Evolutionary conservation across 148 eudicot genomes (phyloP).

Genomic region (Spergularia bocconei): DNA sequence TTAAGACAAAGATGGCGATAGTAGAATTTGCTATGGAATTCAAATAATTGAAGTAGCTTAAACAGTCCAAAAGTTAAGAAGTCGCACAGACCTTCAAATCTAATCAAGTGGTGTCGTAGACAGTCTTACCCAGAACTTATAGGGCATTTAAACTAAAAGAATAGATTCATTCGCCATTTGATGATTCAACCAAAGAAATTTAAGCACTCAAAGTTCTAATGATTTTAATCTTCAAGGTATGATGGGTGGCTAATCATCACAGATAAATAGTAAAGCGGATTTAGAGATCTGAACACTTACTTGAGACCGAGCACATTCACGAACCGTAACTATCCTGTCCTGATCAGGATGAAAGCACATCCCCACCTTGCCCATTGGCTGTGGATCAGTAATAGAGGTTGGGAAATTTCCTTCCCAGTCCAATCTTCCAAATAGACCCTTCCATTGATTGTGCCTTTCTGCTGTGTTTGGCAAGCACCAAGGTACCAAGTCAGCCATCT

Average conservation of each 20-base stretch:
- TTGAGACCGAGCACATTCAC: conserved; percentile 96
- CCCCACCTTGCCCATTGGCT: conserved; percentile 98
- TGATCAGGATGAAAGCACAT: conserved; percentile 99
- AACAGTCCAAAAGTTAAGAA: too few species aligned
- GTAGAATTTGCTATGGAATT: too few species aligned
- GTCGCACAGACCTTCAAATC: too few species aligned
- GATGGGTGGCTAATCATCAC: neutral
- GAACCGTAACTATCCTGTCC: conserved; percentile 90
- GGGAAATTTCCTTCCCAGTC: conserved; percentile 99
- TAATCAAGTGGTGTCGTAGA: too few species aligned
- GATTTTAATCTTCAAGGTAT: too few species aligned
- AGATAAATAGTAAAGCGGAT: neutral
- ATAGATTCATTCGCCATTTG: too few species aligned
- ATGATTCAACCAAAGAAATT: too few species aligned
- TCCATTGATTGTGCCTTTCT: conserved; percentile 97
- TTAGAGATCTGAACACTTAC: conserved; percentile 36
- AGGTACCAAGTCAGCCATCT: conserved; percentile 88
- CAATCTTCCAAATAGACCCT: conserved; percentile 91
- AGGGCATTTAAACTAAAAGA: too few species aligned
- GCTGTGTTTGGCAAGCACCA: conserved; percentile 99
- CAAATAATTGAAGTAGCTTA: too few species aligned
- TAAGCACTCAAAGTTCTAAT: too few species aligned
- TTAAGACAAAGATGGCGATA: neutral
- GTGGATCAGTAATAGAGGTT: conserved; percentile 92
- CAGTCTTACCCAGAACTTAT: too few species aligned